Evolutionary conservation across 2,329 filamentous ascomycete genomes (phyloP).

Genomic region (Aspergillus ustus): DNA sequence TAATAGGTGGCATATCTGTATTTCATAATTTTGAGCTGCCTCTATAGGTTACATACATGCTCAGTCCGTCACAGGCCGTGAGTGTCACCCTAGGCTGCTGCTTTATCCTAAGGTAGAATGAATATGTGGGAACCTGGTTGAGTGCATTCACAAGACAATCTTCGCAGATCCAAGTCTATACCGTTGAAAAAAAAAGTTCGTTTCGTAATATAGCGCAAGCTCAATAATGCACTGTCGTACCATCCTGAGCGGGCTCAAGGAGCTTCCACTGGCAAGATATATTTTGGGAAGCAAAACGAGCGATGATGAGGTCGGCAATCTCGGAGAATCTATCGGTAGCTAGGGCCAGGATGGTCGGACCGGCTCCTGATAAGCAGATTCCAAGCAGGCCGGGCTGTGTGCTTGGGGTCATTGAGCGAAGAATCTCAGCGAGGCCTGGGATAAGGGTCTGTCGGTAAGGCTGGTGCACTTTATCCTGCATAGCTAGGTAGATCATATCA

Average conservation of each 20-base stretch:
- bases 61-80: background rate
- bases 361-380: conserved; percentile 92
- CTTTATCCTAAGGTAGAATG: background rate
- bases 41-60: background rate
- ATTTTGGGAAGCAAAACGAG: conserved; percentile 65
- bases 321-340: conserved; percentile 87
- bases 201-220: background rate
- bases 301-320: conserved; percentile 80
- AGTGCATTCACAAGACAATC: background rate
- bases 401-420: conserved; percentile 86
- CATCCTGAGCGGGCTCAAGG: conserved; percentile 80
- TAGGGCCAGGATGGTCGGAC: conserved; percentile 90
- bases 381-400: conserved; percentile 87
- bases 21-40: background rate
- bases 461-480: conserved; percentile 99
- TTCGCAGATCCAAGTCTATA: background rate
- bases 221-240: conserved; percentile 42
- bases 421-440: conserved; percentile 86
- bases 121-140: background rate
- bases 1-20: background rate
- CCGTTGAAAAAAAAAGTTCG: background rate
- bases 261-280: conserved; percentile 87
- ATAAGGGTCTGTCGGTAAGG: conserved; percentile 92
- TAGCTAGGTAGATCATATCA: conserved; percentile 92
- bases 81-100: background rate